Base-by-base conservation (phyloP, 164 flowering plant genomes). In the Nelumbo lutea region DNA sequence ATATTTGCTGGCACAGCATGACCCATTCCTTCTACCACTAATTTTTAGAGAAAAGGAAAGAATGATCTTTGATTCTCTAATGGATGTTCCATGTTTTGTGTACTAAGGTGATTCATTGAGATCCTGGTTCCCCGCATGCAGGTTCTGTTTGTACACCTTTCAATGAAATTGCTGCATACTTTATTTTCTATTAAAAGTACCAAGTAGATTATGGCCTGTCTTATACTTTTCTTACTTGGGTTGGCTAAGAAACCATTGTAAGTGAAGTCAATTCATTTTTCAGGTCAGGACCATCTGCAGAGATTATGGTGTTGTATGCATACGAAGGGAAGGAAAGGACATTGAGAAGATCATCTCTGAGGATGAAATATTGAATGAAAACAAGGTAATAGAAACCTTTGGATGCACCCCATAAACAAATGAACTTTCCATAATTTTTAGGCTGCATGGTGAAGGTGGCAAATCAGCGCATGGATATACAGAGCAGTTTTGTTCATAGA, bases 251-350 rank as follows among this genome's bases (percentile, higher is more conserved):
- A 27, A 27, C 27, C 27, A 27, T 27, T 27, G 27, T 0, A 27
- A 27, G 27, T 27, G 27, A 27, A 27, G 27, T 9, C 62, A 39
- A 62, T 65, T 60, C 9, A 2, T 61, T 73, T 74, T 81, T 38
- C 78, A 90, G 98, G 90, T 94, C 43, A 81, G 74, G 67, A 67
- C 75, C 15, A 88, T 94, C 64, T 88, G 93, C 71, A 78, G 76
- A 70, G 93, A 91, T 64, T 88, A 78, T 80, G 98, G 98, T 27
- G 79, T 94, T 61, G 87, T 89, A 65, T 91, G 98, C 79, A 90
- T 94, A 43, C 87, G 88, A 5, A 83, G 98, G 68, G 96, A 86
- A 70, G 97, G 96, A 63, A 91, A 87, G 72, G 92, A 90, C 68
- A 77, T 91, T 62, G 84, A 86, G 65, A 84, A 83, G 69, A 81